phyloP scores from a whole-genome alignment of 2,329 filamentous ascomycete genomes.

The Phialemoniopsis sp. region DNA sequence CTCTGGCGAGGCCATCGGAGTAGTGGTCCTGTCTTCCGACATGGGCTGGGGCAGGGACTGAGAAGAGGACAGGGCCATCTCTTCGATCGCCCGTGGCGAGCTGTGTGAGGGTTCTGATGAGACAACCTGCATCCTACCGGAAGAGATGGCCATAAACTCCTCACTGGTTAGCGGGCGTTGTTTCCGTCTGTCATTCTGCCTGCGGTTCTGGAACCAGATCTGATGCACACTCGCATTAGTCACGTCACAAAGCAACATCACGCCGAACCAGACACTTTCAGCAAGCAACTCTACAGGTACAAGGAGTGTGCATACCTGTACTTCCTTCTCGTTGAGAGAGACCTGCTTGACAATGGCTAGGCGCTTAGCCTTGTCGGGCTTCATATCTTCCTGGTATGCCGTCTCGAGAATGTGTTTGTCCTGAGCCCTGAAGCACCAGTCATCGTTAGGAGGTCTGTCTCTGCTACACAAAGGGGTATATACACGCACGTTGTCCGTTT shows the following conservation, averaged over 20 bases:
- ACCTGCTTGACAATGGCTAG: slow-evolving; percentile 80
- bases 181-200: slow-evolving; percentile 89
- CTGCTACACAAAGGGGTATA: slow-evolving; percentile 2
- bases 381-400: slow-evolving; percentile 79
- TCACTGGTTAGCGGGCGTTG: slow-evolving; percentile 77
- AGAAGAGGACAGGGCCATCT: slow-evolving; percentile 1
- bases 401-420: slow-evolving; percentile 87
- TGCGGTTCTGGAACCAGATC: slow-evolving; percentile 98
- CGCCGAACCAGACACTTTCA: neutral
- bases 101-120: slow-evolving; percentile 34
- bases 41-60: slow-evolving; percentile 6
- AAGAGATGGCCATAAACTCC: slow-evolving; percentile 62
- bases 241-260: slow-evolving; percentile 12
- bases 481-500: slow-evolving; percentile 59
- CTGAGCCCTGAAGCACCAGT: slow-evolving; percentile 57
- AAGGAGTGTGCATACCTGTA: slow-evolving; percentile 65
- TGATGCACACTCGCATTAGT: slow-evolving; percentile 28
- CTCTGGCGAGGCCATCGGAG: slow-evolving; percentile 14
- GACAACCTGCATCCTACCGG: slow-evolving; percentile 48
- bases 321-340: slow-evolving; percentile 89
- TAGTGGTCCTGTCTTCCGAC: slow-evolving; percentile 8
- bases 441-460: slow-evolving; percentile 9
- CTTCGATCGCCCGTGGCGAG: slow-evolving; percentile 1
- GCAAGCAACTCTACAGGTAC: neutral
- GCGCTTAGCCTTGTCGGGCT: slow-evolving; percentile 87